Conservation (phyloP, 768 basidiomycete genomes). For the Hypsizygus marmoreus region DNA sequence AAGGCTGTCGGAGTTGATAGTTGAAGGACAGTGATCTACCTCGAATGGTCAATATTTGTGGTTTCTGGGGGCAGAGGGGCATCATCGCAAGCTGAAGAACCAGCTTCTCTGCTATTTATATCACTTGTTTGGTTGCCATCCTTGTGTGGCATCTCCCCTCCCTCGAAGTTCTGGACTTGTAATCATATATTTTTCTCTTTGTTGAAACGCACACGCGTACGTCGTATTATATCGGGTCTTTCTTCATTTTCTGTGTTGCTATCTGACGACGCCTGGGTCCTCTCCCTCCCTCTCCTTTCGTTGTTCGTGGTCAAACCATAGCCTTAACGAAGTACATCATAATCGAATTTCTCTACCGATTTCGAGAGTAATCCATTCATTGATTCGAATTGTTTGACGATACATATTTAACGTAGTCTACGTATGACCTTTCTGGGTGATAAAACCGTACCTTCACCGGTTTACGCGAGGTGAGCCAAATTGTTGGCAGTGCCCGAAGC, state of each 20-base stretch:
- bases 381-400: conserved; percentile 2
- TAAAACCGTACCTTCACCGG: too few species aligned
- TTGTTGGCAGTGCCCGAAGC: neutral
- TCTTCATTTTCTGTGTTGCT: conserved; percentile 33
- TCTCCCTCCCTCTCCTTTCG: conserved; percentile 10
- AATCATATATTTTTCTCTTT: conserved; percentile 36
- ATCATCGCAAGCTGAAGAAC: conserved; percentile 14
- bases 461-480: neutral
- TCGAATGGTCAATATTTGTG: neutral
- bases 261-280: conserved; percentile 32
- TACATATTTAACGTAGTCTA: neutral
- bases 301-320: conserved; percentile 14
- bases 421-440: neutral
- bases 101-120: conserved; percentile 11
- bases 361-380: conserved; percentile 11
- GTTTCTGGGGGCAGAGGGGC: conserved; percentile 4
- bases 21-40: conserved; percentile 3
- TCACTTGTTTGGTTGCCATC: conserved; percentile 4
- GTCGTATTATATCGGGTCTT: conserved; percentile 20
- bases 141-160: conserved; percentile 8
- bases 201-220: conserved; percentile 8
- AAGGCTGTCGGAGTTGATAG: conserved; percentile 9
- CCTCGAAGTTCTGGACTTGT: conserved; percentile 36
- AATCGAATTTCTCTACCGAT: conserved; percentile 16
- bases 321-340: conserved; percentile 18